Evolutionary conservation across 106 monocot genomes (phyloP), one percentile per base, ranked within the genome.

Genomic region (Chionographis japonica): DNA sequence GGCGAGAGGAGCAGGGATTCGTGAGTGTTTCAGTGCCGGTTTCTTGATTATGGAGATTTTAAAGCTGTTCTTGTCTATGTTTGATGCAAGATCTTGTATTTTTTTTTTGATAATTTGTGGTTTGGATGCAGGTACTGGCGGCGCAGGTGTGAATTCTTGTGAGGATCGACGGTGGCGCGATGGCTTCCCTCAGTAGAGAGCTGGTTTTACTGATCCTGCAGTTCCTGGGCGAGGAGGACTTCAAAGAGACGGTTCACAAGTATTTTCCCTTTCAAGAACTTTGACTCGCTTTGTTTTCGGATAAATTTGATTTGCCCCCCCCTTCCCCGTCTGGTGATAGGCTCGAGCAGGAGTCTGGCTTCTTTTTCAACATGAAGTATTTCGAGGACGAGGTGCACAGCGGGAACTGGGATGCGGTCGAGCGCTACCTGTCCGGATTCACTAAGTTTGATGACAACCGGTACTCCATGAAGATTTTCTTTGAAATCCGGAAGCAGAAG

Each of bases 341-440:
- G 46, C 58, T 70, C 3, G 69, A 70, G 58, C 69, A 70, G 57
- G 69, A 70, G 58, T 70, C 69, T 2, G 69, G 69, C 12, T 70
- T 70, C 49, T 70, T 40, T 40, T 70, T 70, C 69, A 70, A 70
- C 18, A 70, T 70, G 69, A 70, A 70, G 69, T 70, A 70, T 27
- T 70, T 70, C n/a, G 69, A 70, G 59, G 69, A 70, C 19, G 69
- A 70, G 69, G 69, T 70, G 18, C 69, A 70, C 6, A 59, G 57
- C 59, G 69, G 69, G 43, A 70, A 70, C 19, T 70, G 69, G 69
- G 69, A 70, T 35, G 69, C 58, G 58, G 69, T 70, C 3, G 69
- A 70, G 43, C 69, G 69, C 13, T 70, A 70, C 59, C 69, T 70
- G 18, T 59, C 58, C 11, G 69, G 69, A 4, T 70, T 70, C 43